A percentile compares a stretch with the other conserved stretches of the same genome.
Conservation (phyloP, 129 eudicot species). For the Solidago caesia region DNA sequence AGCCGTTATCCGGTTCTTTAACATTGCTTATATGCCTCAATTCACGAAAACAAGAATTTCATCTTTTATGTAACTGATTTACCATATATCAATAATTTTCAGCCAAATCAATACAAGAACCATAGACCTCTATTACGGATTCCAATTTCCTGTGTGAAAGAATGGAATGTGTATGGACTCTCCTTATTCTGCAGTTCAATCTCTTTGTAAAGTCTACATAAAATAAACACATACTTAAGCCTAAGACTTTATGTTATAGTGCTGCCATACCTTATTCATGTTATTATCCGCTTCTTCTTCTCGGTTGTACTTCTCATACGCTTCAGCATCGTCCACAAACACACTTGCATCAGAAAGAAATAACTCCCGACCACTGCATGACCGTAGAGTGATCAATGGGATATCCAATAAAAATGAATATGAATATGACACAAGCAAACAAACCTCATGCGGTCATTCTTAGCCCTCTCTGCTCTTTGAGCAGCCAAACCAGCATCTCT, state of each 20-base stretch:
- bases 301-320: constrained; percentile 50
- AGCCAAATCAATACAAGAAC: no score
- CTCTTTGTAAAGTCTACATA: background rate
- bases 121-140: no score
- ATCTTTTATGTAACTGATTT: no score
- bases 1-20: background rate
- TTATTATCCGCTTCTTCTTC: constrained; percentile 46
- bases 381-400: background rate
- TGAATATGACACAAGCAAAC: background rate
- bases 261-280: constrained; percentile 39
- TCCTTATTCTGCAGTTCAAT: no score
- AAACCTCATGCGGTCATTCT: constrained; percentile 71
- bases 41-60: no score
- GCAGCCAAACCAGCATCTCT: constrained; percentile 68
- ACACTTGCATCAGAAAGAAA: constrained; percentile 66
- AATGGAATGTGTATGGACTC: no score
- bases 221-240: constrained; percentile 12
- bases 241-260: background rate
- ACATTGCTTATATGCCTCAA: background rate
- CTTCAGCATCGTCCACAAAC: constrained; percentile 67
- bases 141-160: no score
- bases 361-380: constrained; percentile 61
- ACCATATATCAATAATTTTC: no score
- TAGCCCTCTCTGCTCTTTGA: constrained; percentile 65
- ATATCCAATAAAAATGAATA: background rate